Conservation (phyloP, 768 basidiomycete genomes). For the Basidioascus undulatus region DNA sequence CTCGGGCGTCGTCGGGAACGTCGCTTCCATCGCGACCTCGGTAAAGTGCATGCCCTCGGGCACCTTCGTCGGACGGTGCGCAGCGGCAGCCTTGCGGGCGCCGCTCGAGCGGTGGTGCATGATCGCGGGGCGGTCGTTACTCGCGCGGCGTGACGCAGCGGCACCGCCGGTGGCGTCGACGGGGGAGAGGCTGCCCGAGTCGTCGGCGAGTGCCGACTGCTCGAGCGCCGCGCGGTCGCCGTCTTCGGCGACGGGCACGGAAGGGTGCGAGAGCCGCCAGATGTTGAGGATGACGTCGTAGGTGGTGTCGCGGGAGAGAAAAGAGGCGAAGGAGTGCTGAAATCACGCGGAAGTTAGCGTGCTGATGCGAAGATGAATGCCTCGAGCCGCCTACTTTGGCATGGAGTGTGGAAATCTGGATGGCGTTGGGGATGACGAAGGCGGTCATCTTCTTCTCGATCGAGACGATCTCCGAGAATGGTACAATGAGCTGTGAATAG, state of each 20-base stretch:
- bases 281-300: conserved; percentile 90
- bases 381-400: conserved; percentile 14
- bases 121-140: conserved; percentile 1
- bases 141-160: conserved; percentile 11
- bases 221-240: conserved; percentile 4
- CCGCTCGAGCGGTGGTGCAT: conserved; percentile 3
- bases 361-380: background rate
- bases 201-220: background rate
- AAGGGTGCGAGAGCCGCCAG: conserved; percentile 74
- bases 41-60: conserved; percentile 38
- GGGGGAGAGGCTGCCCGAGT: background rate
- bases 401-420: conserved; percentile 59
- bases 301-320: conserved; percentile 85
- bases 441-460: conserved; percentile 97
- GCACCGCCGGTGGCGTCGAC: conserved; percentile 7
- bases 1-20: conserved; percentile 76
- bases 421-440: conserved; percentile 89
- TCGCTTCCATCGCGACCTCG: conserved; percentile 50
- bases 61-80: conserved; percentile 29
- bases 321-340: conserved; percentile 87
- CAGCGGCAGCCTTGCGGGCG: conserved; percentile 27
- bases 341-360: conserved; percentile 7
- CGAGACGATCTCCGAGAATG: conserved; percentile 59
- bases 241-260: conserved; percentile 18
- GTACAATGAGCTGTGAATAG: conserved; percentile 42